phyloP scores from a whole-genome alignment of 1,284 basidiomycete genomes.

The Gymnopus androsaceus region DNA sequence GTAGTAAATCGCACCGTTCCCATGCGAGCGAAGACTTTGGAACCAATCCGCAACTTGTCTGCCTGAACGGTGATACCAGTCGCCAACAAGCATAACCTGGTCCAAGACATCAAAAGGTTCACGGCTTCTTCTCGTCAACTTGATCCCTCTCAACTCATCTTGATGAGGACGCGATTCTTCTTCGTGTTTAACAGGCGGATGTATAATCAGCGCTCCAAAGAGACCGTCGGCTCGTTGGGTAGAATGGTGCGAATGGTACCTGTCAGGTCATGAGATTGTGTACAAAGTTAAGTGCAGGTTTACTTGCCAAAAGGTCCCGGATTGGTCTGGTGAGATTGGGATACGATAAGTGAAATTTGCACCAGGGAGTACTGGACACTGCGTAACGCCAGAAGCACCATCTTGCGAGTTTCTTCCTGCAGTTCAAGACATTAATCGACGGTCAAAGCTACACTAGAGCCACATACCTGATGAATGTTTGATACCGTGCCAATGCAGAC shows the following conservation, averaged over 20 bases:
- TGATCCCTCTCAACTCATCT: slow-evolving; percentile 7
- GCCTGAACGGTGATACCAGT: slow-evolving; percentile 17
- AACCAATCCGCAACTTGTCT: slow-evolving; percentile 12
- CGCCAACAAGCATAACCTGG: slow-evolving; percentile 14
- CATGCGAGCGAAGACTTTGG: slow-evolving; percentile 15
- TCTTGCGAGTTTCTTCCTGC: slow-evolving; percentile 10
- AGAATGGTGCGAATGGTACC: slow-evolving; percentile 16
- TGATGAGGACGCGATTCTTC: background rate
- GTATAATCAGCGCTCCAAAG: slow-evolving; percentile 16
- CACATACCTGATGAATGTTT: slow-evolving; percentile 13
- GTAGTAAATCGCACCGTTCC: background rate
- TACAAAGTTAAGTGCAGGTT: background rate
- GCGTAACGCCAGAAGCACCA: slow-evolving; percentile 8
- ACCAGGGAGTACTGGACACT: slow-evolving; percentile 12
- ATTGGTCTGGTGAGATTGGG: slow-evolving; percentile 4
- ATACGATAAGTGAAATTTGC: slow-evolving; percentile 12
- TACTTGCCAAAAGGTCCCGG: slow-evolving; percentile 15
- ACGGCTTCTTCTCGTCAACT: background rate
- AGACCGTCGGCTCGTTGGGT: slow-evolving; percentile 15
- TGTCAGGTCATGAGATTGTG: background rate
- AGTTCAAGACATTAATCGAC: background rate
- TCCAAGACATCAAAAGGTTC: background rate
- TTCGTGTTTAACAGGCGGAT: background rate
- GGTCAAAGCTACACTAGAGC: background rate
- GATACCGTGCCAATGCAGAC: slow-evolving; percentile 14